A percentile compares a stretch with the other conserved stretches of the same genome.
These are phyloP conservation scores for Deinandra increscens DNA, from an alignment of 129 eudicot genomes.

Conservation along the genomic window DNA sequence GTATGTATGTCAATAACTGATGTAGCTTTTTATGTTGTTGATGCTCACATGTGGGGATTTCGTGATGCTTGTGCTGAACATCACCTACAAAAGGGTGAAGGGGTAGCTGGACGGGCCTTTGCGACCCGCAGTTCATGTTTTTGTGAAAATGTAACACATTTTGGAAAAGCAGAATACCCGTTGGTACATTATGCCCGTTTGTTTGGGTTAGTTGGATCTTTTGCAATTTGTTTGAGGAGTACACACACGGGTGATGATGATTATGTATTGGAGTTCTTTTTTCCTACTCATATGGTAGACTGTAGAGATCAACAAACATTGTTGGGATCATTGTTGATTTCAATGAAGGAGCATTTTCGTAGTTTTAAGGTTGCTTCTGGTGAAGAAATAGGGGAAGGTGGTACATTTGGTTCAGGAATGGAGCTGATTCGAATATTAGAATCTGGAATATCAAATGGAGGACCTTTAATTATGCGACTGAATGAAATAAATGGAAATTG, in stretches of 20 bases:
- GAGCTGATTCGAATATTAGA: slow-evolving; percentile 40
- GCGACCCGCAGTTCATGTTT: slow-evolving; percentile 61
- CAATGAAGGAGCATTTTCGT: slow-evolving; percentile 71
- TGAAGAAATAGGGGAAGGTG: slow-evolving; percentile 70
- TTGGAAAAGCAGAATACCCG: slow-evolving; percentile 80
- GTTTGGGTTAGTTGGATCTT: slow-evolving; percentile 71
- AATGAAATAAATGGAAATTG: slow-evolving; percentile 28
- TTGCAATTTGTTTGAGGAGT: slow-evolving; percentile 86
- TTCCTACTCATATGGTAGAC: slow-evolving; percentile 51
- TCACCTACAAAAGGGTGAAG: slow-evolving; percentile 91
- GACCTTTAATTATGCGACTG: slow-evolving; percentile 28
- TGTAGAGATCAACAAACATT: slow-evolving; percentile 46
- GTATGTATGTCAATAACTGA: slow-evolving; percentile 98
- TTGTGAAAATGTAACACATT: slow-evolving; percentile 71
- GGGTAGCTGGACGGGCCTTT: slow-evolving; percentile 88
- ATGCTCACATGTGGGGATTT: slow-evolving; percentile 91
- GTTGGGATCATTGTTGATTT: slow-evolving; percentile 65
- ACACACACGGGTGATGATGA: slow-evolving; percentile 76
- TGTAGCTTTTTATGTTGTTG: slow-evolving; percentile 77
- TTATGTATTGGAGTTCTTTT: slow-evolving; percentile 81
- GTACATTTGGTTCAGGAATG: slow-evolving; percentile 42
- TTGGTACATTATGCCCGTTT: slow-evolving; percentile 87
- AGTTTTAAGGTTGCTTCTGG: slow-evolving; percentile 83
- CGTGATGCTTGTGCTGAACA: slow-evolving; percentile 92
- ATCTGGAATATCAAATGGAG: slow-evolving; percentile 37